phyloP scores from a whole-genome alignment of 2,329 filamentous ascomycete genomes.

The Fusarium sp. region DNA sequence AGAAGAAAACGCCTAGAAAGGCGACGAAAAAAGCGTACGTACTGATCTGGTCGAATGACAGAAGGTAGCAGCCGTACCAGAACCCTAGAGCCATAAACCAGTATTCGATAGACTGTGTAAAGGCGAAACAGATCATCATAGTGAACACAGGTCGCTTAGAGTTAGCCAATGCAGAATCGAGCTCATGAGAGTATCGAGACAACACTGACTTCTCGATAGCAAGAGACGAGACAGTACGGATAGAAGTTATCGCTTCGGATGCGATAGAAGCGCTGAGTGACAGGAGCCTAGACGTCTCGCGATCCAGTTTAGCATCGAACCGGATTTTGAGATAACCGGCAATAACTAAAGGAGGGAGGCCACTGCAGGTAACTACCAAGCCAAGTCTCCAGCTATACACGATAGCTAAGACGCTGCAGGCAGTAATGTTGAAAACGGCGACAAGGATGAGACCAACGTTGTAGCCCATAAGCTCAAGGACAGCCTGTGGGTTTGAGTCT shows the following conservation, averaged over 20 bases:
- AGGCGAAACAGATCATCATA: slow-evolving; percentile 52
- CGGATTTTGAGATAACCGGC: slow-evolving; percentile 54
- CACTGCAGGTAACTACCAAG: slow-evolving; percentile 59
- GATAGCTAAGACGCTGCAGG: slow-evolving; percentile 56
- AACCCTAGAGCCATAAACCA: slow-evolving; percentile 56
- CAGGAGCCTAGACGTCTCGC: slow-evolving; percentile 49
- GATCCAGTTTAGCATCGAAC: slow-evolving; percentile 55
- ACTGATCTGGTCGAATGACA: slow-evolving; percentile 58
- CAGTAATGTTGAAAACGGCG: slow-evolving; percentile 51
- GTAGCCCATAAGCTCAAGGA: slow-evolving; percentile 57
- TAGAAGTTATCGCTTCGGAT: slow-evolving; percentile 55
- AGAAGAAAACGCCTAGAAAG: slow-evolving; percentile 63
- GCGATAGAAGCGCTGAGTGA: slow-evolving; percentile 55
- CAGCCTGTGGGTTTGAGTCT: slow-evolving; percentile 52
- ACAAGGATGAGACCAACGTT: slow-evolving; percentile 55
- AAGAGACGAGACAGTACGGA: slow-evolving; percentile 56
- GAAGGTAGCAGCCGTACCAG: slow-evolving; percentile 54
- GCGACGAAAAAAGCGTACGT: slow-evolving; percentile 64
- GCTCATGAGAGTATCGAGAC: slow-evolving; percentile 46
- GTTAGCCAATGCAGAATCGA: slow-evolving; percentile 46
- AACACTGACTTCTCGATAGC: slow-evolving; percentile 53
- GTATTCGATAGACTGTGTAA: slow-evolving; percentile 53
- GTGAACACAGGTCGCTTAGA: slow-evolving; percentile 48
- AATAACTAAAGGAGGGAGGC: slow-evolving; percentile 51
- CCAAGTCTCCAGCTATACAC: slow-evolving; percentile 61